Evolutionary conservation across 768 basidiomycete genomes (phyloP).

Genomic region (Macrolepiota fuliginosa): DNA sequence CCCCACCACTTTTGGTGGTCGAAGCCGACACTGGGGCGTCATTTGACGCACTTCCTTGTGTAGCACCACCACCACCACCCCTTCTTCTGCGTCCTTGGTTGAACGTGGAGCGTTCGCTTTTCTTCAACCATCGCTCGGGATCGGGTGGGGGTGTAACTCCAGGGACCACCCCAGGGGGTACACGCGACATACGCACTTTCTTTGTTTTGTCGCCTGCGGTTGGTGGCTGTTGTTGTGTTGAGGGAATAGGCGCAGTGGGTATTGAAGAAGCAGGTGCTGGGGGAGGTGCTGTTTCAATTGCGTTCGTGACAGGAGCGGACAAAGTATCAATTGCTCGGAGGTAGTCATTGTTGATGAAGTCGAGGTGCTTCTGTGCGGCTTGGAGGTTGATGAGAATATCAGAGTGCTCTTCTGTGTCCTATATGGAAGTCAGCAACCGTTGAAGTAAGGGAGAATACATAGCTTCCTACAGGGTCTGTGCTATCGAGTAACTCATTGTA

Average conservation of each 20-base stretch:
- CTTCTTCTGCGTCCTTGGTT: conserved; percentile 53
- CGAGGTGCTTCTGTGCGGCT: conserved; percentile 78
- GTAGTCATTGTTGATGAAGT: conserved; percentile 77
- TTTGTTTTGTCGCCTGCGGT: conserved; percentile 27
- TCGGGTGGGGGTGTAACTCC: conserved; percentile 83
- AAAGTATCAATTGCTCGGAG: conserved; percentile 61
- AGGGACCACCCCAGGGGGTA: conserved; percentile 73
- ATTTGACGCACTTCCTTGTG: conserved; percentile 56
- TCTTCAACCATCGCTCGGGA: conserved; percentile 88
- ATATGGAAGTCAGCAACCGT: conserved; percentile 8
- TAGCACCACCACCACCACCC: conserved; percentile 54
- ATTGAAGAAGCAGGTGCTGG: conserved; percentile 30
- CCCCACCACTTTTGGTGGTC: conserved; percentile 34
- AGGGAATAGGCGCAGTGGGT: conserved; percentile 29
- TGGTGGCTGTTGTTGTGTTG: conserved; percentile 30
- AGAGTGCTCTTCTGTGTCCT: conserved; percentile 86
- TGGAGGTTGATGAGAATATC: conserved; percentile 85
- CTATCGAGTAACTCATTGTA: conserved; percentile 82
- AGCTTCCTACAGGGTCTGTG: conserved; percentile 63
- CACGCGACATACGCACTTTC: conserved; percentile 61
- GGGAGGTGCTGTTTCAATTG: conserved; percentile 66
- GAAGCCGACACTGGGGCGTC: conserved; percentile 31
- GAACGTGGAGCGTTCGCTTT: conserved; percentile 69
- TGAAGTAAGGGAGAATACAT: not conserved
- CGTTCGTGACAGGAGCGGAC: conserved; percentile 45